Percentiles rank a stretch among this genome's conserved stretches.
phyloP scores from a whole-genome alignment of 108 stramenopile species.

The Cyclotella kingstonii region DNA sequence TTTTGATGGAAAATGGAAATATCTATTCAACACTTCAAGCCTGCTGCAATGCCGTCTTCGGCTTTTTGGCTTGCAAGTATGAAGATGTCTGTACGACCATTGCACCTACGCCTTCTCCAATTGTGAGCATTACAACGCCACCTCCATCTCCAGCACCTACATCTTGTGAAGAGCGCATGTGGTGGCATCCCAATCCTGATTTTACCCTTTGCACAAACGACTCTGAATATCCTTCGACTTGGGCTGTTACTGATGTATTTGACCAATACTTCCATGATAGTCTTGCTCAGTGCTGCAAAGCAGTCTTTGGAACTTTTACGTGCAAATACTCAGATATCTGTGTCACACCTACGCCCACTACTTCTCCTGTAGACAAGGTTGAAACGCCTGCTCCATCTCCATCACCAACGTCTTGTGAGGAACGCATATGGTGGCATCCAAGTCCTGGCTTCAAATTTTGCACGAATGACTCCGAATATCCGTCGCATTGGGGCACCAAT shows the following conservation, averaged over 20 bases:
- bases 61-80: not conserved
- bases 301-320: not conserved
- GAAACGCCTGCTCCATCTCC: not conserved
- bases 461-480: not conserved
- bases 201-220: not conserved
- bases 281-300: not conserved
- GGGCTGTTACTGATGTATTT: too few relatives aligned
- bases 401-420: slow-evolving; percentile 3
- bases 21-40: not conserved
- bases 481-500: not conserved
- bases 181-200: too few relatives aligned
- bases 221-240: too few relatives aligned
- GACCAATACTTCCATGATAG: not conserved
- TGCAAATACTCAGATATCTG: slow-evolving; percentile 1
- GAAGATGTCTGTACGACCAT: not conserved
- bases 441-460: not conserved
- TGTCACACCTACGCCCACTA: not conserved
- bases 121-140: not conserved
- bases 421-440: slow-evolving; percentile 5
- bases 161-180: not conserved
- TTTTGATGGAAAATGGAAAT: not conserved
- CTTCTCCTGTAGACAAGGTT: not conserved
- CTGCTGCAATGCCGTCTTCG: slow-evolving; percentile 1
- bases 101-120: too few relatives aligned
- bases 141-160: not conserved